Conservation (phyloP, 345 rosid species). For the Kandelia obovata region DNA sequence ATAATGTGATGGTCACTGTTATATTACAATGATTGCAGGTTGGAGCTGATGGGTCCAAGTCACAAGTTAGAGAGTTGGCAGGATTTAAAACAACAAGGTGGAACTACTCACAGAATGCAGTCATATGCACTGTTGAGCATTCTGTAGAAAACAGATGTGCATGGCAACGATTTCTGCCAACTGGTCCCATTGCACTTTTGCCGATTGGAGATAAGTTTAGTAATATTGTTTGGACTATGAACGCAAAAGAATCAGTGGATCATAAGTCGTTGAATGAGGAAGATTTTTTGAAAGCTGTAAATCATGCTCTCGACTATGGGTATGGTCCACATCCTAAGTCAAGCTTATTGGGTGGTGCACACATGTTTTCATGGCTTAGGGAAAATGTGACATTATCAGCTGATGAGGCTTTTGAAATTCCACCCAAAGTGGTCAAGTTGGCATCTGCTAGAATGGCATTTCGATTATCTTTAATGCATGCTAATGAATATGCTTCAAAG, state of each 20-base stretch:
- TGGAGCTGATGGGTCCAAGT: constrained; percentile 92
- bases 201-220: constrained; percentile 84
- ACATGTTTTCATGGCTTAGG: constrained; percentile 58
- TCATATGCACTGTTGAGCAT: constrained; percentile 92
- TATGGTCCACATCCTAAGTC: constrained; percentile 78
- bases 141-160: constrained; percentile 59
- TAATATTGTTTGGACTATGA: constrained; percentile 96
- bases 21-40: constrained; percentile 46
- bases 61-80: constrained; percentile 77
- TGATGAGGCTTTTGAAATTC: constrained; percentile 65
- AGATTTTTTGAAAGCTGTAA: constrained; percentile 69
- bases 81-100: constrained; percentile 83
- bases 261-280: constrained; percentile 65
- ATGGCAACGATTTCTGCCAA: constrained; percentile 93
- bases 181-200: constrained; percentile 86
- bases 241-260: constrained; percentile 63
- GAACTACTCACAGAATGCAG: constrained; percentile 86
- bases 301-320: constrained; percentile 78
- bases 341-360: constrained; percentile 28
- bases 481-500: constrained; percentile 58
- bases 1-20: background rate
- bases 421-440: constrained; percentile 72
- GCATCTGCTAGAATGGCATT: constrained; percentile 81
- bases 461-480: constrained; percentile 80
- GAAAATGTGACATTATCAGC: constrained; percentile 39